phyloP scores from a whole-genome alignment of 2,329 filamentous ascomycete genomes.

The Pleurostoma richardsiae region DNA sequence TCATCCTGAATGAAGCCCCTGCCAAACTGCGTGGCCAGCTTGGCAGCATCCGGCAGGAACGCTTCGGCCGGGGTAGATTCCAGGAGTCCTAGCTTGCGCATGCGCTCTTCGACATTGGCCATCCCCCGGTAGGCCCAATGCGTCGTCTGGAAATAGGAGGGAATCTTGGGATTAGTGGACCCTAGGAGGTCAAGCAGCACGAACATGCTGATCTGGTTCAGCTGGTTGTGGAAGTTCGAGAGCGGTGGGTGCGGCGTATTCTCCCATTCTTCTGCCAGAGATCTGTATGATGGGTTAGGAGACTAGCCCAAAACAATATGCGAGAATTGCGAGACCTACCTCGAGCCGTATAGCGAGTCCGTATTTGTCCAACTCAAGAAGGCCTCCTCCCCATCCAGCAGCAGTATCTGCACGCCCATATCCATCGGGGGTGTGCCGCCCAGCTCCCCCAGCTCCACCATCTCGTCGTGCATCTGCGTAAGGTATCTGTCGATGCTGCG shows the following conservation, averaged over 20 bases:
- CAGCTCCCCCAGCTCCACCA: constrained; percentile 50
- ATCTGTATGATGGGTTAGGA: constrained; percentile 24
- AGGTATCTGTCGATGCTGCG: constrained; percentile 66
- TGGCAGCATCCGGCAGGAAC: constrained; percentile 17
- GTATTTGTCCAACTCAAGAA: constrained; percentile 66
- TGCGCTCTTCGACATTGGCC: constrained; percentile 66
- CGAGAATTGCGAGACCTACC: constrained; percentile 31
- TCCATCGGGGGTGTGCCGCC: constrained; percentile 55
- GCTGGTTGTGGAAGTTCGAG: constrained; percentile 62
- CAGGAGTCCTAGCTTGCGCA: constrained; percentile 63
- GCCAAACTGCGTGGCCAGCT: constrained; percentile 34
- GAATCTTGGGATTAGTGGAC: constrained; percentile 60
- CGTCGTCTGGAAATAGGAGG: constrained; percentile 83
- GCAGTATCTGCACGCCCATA: constrained; percentile 71
- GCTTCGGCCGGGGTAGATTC: constrained; percentile 41
- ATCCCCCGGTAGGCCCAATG: constrained; percentile 89
- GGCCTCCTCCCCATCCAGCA: constrained; percentile 81
- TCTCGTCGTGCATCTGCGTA: constrained; percentile 68
- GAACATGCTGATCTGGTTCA: constrained; percentile 74
- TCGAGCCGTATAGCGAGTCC: constrained; percentile 74
- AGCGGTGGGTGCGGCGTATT: constrained; percentile 57
- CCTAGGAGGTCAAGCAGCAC: constrained; percentile 90
- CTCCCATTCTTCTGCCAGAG: constrained; percentile 72
- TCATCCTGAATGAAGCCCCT: constrained; percentile 57
- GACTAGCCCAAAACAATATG: background rate